These are phyloP conservation scores for Albatrellus ellisii DNA, from an alignment of 768 basidiomycete species.

Conservation along the genomic window DNA sequence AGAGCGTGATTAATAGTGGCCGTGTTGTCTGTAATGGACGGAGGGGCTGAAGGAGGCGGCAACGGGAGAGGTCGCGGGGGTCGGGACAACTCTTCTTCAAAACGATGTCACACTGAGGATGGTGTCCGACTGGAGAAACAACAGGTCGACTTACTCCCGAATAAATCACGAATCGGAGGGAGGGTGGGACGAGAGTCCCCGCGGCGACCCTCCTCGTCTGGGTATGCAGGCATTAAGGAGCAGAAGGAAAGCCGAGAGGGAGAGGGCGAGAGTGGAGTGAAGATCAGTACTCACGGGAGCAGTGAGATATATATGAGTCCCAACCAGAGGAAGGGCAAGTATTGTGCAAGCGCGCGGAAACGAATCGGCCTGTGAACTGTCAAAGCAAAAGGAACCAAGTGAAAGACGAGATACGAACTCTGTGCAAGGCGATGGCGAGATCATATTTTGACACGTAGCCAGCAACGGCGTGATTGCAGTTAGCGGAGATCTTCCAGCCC, in stretches of 20 bases:
- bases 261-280: neutral
- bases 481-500: too few relatives aligned
- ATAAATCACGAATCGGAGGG: conserved; percentile 13
- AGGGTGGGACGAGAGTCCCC: conserved; percentile 13
- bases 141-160: conserved; percentile 8
- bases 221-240: conserved; percentile 6
- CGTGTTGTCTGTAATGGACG: conserved; percentile 7
- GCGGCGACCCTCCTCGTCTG: conserved; percentile 7
- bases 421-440: too few relatives aligned
- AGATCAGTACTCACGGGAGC: neutral
- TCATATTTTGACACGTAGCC: too few relatives aligned
- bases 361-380: too few relatives aligned
- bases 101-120: neutral
- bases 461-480: too few relatives aligned
- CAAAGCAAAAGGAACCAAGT: too few relatives aligned
- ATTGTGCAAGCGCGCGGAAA: too few relatives aligned
- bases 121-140: neutral
- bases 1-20: conserved; percentile 5
- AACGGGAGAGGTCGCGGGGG: conserved; percentile 5
- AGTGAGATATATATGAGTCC: too few relatives aligned
- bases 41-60: conserved; percentile 7
- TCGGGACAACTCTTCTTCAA: conserved; percentile 12
- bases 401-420: too few relatives aligned
- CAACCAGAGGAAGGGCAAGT: neutral
- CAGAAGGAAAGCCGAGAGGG: neutral